Evolutionary conservation across 805 yeast genomes (phyloP), one percentile per base, ranked within the genome.

Genomic region (Nakazawaea peltata): DNA sequence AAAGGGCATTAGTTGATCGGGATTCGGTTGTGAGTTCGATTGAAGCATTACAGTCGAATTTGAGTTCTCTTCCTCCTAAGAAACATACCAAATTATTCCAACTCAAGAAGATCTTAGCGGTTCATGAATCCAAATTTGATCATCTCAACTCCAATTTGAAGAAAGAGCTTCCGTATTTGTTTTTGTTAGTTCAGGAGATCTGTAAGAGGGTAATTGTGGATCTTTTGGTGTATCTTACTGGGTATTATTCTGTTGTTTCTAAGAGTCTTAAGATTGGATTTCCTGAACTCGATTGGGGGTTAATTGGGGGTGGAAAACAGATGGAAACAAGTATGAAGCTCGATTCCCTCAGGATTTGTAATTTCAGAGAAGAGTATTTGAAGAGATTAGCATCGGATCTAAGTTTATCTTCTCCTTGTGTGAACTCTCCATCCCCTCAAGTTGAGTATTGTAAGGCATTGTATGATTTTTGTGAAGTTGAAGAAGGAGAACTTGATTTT

Each of bases 81-180:
- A 61, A 67, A 32, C 61, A 61, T 32, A 58, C 57, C 33, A 50
- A 53, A 25, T 42, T 55, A 33, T 46, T 55, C 24, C 56, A 56
- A 28, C 49, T 51, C 17, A 52, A 54, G 33, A 52, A 51, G 40
- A 50, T 50, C 34, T 29, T 51, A 19, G 58, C 48, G 40, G 49
- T 47, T 35, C 54, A 44, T 41, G 58, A 43, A 38, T 55, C 39
- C 47, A 64, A 46, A 32, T 71, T 64, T 44, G 63, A 64, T 2
- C 32, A 40, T 9, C 41, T 61, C 24, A 69, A 72, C 45, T 41
- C 46, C 4, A 33, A 43, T 3, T 53, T 75, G 41, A 69, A 70
- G 38, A 39, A 38, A 21, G 81, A 74, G 28, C 45, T 76, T 1
- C 78, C 80, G 0, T 32, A 41, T 3, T 66, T 71, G 32, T 56